phyloP scores from a whole-genome alignment of 108 stramenopile species.

The Aurantiochytrium sp. region DNA sequence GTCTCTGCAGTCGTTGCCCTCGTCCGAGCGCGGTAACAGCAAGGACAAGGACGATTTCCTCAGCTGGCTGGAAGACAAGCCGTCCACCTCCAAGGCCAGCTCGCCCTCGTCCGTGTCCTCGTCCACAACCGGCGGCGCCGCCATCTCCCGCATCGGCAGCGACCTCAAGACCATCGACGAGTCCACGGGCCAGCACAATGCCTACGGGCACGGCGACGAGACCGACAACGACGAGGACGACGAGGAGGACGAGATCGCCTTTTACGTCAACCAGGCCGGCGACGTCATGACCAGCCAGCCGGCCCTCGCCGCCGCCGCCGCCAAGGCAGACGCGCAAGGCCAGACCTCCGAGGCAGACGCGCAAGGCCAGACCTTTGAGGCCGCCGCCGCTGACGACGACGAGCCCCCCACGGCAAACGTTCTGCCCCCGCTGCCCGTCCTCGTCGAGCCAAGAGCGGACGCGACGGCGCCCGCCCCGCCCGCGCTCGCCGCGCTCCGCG shows the following conservation, averaged over 20 bases:
- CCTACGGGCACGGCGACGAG: not conserved
- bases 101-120: not conserved
- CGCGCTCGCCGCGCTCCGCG: not conserved
- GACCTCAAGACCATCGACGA: not conserved
- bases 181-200: not conserved
- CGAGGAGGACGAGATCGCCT: slow-evolving; percentile 9
- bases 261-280: not conserved
- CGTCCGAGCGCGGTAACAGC: not conserved
- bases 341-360: too few relatives aligned
- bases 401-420: too few relatives aligned
- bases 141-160: not conserved
- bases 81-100: not conserved
- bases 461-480: not conserved
- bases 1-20: not conserved
- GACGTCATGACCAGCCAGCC: not conserved
- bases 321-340: too few relatives aligned
- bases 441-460: too few relatives aligned
- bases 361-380: too few relatives aligned
- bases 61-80: not conserved
- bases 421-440: too few relatives aligned
- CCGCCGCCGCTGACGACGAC: too few relatives aligned
- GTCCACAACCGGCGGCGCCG: not conserved
- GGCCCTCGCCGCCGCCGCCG: too few relatives aligned
- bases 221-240: not conserved
- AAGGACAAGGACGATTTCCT: slow-evolving; percentile 27